Evolutionary conservation across 2,329 filamentous ascomycete genomes (phyloP).

Genomic region (Dendryphion nanum): DNA sequence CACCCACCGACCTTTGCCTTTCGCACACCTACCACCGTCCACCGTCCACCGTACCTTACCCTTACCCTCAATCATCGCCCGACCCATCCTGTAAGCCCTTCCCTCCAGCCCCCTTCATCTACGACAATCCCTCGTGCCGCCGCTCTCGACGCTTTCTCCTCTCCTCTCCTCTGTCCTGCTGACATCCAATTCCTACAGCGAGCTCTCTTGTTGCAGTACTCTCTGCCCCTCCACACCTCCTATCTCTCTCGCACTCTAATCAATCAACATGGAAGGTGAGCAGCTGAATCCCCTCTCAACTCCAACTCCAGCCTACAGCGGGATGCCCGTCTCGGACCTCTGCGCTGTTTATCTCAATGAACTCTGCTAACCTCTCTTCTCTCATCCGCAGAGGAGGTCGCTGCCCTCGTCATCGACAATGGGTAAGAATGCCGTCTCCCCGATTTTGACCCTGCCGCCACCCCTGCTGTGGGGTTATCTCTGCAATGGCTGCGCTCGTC

Average conservation of each 20-base stretch:
- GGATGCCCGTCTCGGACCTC: constrained; percentile 12
- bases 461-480: constrained; percentile 40
- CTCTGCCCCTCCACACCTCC: constrained; percentile 26
- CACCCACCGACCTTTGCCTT: constrained; percentile 39
- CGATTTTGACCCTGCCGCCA: constrained; percentile 32
- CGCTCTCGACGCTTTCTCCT: constrained; percentile 6
- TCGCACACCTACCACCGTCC: constrained; percentile 21
- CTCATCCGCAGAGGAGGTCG: constrained; percentile 85
- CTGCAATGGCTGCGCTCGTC: constrained; percentile 24
- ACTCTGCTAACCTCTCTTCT: constrained; percentile 33
- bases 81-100: constrained; percentile 34
- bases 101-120: constrained; percentile 18
- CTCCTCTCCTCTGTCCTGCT: constrained; percentile 22
- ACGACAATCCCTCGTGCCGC: constrained; percentile 13
- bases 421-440: constrained; percentile 72
- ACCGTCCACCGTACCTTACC: background rate
- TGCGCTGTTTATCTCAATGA: constrained; percentile 29
- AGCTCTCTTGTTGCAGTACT: constrained; percentile 18
- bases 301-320: constrained; percentile 6
- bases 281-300: constrained; percentile 41
- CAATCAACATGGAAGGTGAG: constrained; percentile 66
- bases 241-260: constrained; percentile 37
- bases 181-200: constrained; percentile 25
- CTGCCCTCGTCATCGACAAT: constrained; percentile 99
- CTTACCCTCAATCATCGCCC: constrained; percentile 22